Conservation (phyloP, 495 filamentous ascomycete species). For the Letharia lupina region DNA sequence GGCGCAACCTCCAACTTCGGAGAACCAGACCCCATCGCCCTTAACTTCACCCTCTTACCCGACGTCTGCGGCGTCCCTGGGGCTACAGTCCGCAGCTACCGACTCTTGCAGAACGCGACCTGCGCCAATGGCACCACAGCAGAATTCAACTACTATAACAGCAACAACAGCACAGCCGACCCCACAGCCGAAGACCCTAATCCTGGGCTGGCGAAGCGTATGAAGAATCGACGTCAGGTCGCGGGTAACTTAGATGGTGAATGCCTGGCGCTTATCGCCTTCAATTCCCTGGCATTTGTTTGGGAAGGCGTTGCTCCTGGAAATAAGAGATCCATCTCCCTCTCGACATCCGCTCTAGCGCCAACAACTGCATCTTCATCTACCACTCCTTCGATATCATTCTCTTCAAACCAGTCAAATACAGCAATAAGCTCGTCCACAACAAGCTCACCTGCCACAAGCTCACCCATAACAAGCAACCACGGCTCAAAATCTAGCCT, state of each 20-base stretch:
- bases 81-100: conserved; percentile 10
- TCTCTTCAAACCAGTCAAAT: neutral
- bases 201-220: neutral
- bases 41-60: conserved; percentile 4
- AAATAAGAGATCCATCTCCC: neutral
- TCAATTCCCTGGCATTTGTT: conserved; percentile 13
- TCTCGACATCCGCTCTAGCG: neutral
- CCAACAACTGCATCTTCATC: neutral
- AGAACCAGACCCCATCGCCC: conserved; percentile 10
- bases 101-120: conserved; percentile 1
- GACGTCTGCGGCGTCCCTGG: conserved; percentile 10
- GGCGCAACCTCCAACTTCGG: conserved; percentile 7
- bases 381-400: neutral
- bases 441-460: neutral
- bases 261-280: conserved; percentile 11
- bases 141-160: neutral
- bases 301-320: conserved; percentile 9
- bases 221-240: neutral
- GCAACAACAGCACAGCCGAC: conserved; percentile 9
- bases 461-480: neutral
- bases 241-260: neutral
- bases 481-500: neutral
- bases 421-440: neutral
- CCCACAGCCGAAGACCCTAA: conserved; percentile 13
- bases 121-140: conserved; percentile 12